Percentiles rank a stretch among this genome's conserved stretches.
These are phyloP conservation scores for Suillus luteus DNA, from an alignment of 768 basidiomycete species.

Conservation along the genomic window DNA sequence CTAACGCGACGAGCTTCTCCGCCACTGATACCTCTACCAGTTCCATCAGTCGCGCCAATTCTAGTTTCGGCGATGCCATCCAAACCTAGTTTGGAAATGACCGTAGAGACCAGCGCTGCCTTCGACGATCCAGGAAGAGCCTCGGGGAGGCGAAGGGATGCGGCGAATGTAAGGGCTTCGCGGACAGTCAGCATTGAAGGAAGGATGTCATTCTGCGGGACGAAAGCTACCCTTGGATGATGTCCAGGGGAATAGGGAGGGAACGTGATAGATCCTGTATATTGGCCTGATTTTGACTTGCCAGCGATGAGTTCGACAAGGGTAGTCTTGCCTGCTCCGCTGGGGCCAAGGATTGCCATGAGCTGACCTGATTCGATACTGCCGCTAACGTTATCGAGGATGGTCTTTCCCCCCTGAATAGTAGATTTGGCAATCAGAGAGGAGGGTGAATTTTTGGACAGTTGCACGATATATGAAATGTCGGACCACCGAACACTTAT, in stretches of 20 bases:
- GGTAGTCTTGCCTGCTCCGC: conserved; percentile 92
- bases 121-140: conserved; percentile 63
- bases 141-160: conserved; percentile 82
- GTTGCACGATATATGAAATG: conserved; percentile 65
- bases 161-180: conserved; percentile 84
- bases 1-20: conserved; percentile 91
- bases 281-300: conserved; percentile 73
- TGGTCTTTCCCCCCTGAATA: conserved; percentile 45
- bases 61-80: conserved; percentile 64
- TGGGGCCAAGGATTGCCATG: conserved; percentile 91
- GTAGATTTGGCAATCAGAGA: neutral
- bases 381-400: conserved; percentile 74
- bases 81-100: conserved; percentile 82
- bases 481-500: conserved; percentile 68
- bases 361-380: conserved; percentile 77
- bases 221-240: conserved; percentile 73
- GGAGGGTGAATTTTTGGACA: conserved; percentile 2
- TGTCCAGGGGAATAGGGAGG: conserved; percentile 36
- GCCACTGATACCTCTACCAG: conserved; percentile 83
- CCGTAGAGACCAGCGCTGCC: conserved; percentile 59
- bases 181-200: conserved; percentile 78
- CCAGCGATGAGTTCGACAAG: conserved; percentile 89
- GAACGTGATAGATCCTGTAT: conserved; percentile 66
- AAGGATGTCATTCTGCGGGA: conserved; percentile 84
- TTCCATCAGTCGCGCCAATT: conserved; percentile 66